Base-by-base conservation (phyloP, 768 basidiomycete species). In the Leccinellum albellum region DNA sequence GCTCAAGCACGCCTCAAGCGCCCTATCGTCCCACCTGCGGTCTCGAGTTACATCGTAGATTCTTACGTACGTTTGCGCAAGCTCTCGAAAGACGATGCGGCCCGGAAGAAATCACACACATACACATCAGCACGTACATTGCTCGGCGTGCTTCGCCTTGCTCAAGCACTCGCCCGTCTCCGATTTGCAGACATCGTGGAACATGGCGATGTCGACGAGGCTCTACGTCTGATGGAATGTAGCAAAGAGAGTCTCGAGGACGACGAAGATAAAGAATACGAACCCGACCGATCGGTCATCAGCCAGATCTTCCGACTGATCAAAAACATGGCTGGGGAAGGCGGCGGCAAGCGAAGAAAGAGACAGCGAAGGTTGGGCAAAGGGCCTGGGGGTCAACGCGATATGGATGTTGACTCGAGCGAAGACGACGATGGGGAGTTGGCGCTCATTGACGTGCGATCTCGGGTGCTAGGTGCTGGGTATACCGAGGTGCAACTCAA, bases 81-180 rank as follows among this genome's bases (percentile, higher is more conserved):
- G 72, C 79, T 87, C 51, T 89, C 91, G 50, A 94, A 95, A 71
- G 90, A 95, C 58, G 93, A 97, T 60, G 89, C 93, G 60, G 82
- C 86, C 50, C 82, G 87, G 61, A 90, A 93, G 70, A 94, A 91
- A 73, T 85, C 87, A 17, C 92, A 97, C 70, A 86, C 89, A 2
- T 98, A 98, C 75, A 96, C 94, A 14, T 98, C 97, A 12, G 91
- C 94, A 4, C 89, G 97, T 68, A 98, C 97, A 14, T 82, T 99
- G 7, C 87, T 99, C 35, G 97, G 91, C 52, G 87, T 98, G 48
- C 82, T 99, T 3, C 93, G 97, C 59, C 85, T 99, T 32, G 84
- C 96, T 0, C 97, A 99, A 71, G 94, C 95, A 0, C 86, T 96
- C 44, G 95, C 97, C 1, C 88, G 97, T 17, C 79, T 99, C 26